phyloP scores from a whole-genome alignment of 176 grass and related monocot species.

The Elymus sibiricus region DNA sequence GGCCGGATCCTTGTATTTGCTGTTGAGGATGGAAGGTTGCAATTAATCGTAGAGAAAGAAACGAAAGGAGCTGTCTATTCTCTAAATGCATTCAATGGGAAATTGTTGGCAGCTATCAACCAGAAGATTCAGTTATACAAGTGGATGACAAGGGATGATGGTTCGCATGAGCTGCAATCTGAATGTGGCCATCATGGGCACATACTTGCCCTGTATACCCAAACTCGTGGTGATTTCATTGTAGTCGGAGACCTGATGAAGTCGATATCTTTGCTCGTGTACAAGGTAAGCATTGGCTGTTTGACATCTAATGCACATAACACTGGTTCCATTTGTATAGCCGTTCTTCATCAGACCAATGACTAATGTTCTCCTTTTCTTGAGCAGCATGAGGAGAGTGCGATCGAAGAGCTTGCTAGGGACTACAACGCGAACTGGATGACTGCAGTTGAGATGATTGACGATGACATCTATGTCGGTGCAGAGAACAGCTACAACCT shows the following conservation, averaged over 20 bases:
- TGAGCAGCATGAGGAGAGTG: constrained; percentile 81
- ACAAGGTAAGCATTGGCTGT: constrained; percentile 54
- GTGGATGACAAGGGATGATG: constrained; percentile 67
- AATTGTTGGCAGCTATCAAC: constrained; percentile 91
- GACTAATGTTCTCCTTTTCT: not conserved
- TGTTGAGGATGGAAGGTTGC: constrained; percentile 81
- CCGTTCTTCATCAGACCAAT: not conserved
- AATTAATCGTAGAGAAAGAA: constrained; percentile 88
- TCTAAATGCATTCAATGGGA: constrained; percentile 89
- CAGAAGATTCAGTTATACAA: constrained; percentile 96
- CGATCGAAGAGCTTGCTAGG: constrained; percentile 75
- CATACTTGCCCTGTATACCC: constrained; percentile 83
- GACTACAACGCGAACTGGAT: constrained; percentile 99
- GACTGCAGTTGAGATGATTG: constrained; percentile 92
- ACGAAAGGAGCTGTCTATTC: constrained; percentile 90
- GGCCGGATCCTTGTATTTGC: constrained; percentile 89
- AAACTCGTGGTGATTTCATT: constrained; percentile 97
- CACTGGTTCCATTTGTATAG: not conserved
- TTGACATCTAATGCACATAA: not conserved
- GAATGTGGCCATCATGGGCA: constrained; percentile 91
- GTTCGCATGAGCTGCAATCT: constrained; percentile 74
- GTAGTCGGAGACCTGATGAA: constrained; percentile 95
- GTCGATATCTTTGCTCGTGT: constrained; percentile 88
- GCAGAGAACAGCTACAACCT: constrained; percentile 95
- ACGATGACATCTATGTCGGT: constrained; percentile 85